Evolutionary conservation across 352 stramenopile genomes (phyloP), one percentile per base, ranked within the genome.

Genomic region (Stephanocyclus meneghinianus): DNA sequence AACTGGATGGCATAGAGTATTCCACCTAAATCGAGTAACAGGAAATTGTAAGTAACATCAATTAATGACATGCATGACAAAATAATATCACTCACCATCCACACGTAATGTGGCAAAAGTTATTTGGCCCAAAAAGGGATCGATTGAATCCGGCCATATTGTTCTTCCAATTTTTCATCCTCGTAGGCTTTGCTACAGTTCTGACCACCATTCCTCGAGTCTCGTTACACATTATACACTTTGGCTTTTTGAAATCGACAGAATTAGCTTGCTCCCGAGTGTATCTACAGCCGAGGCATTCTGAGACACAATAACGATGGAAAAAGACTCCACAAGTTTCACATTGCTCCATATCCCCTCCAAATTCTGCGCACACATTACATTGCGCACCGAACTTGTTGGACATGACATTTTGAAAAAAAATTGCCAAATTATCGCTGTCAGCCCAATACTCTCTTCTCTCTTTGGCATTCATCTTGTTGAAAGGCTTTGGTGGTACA

Each of bases 71-170:
- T 10, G 51, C 42, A 72, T 42, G 15, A 51, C 32, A 59, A 1
- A 71, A 56, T 37, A 40, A 56, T 1, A 70, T 71, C 55, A 91
- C 87, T 90, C 79, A 92, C 89, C 89, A 81, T 68, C 72, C 83
- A 83, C 87, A 92, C 8, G 89, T 11, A 29, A 82, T 62, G 76
- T 94, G 89, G 44, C 67, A 76, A 67, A 84, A 94, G 21, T 86
- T 71, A 45, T 78, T 75, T 48, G 78, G 74, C 30, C 74, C 81
- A 71, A 91, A 94, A 6, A 88, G 68, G 4, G 85, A 84, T 53
- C 80, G 80, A 18, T 90, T 61, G 21, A 79, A 90, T 44, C 6
- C 26, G 4, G 50, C 10, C 50, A 59, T 59, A 56, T 76, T 26
- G 42, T 70, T 77, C 32, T 83, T 89, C 85, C 85, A 92, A 53